Evolutionary conservation across 768 basidiomycete species (phyloP), one percentile per base, ranked within the genome.

Genomic region (Boletus tomentosulus): DNA sequence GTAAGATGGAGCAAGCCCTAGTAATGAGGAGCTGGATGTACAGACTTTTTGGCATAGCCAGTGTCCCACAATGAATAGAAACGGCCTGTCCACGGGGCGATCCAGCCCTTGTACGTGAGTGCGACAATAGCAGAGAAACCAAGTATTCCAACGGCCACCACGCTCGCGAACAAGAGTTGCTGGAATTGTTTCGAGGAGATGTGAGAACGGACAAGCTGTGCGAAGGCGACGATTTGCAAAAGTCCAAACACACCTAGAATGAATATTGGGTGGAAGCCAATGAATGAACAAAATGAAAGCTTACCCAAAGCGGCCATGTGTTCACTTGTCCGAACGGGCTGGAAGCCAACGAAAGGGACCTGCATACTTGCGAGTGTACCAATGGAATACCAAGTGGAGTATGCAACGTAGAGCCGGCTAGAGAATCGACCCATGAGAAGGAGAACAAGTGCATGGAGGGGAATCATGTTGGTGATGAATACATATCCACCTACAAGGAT

Each of bases 391-490:
- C 96, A 99, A 2, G 93, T 86, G 19, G 91, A 97, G 71, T 98
- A 99, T 3, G 88, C 91, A 12, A 94, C 86, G 70, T 99, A 99
- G 46, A 99, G 81, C 25, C 93, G 85, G 65, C 82, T 86, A 57
- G 86, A 92, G 78, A 84, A 99, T 46, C 97, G 85, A 19, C 95
- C 95, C 97, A 98, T 99, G 33, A 98, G 76, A 51, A 98, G 82
- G 53, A 99, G 85, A 34, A 91, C 86, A n/a, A 98, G 81, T 0
- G 92, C 89, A 64, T 99, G 97, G 2, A 99, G 75, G 35, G 97
- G 97, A 55, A 98, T 95, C 96, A 99, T 99, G 79, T 99, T 99
- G 44, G 97, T 99, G 71, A 99, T 99, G 80, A 99, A 99, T 0
- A 89, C 97, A 73, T 98, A 99, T 60, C 94, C 93, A 78, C 92